Conservation (phyloP, 1,139 yeast genomes). For the Blastobotrys apis region DNA sequence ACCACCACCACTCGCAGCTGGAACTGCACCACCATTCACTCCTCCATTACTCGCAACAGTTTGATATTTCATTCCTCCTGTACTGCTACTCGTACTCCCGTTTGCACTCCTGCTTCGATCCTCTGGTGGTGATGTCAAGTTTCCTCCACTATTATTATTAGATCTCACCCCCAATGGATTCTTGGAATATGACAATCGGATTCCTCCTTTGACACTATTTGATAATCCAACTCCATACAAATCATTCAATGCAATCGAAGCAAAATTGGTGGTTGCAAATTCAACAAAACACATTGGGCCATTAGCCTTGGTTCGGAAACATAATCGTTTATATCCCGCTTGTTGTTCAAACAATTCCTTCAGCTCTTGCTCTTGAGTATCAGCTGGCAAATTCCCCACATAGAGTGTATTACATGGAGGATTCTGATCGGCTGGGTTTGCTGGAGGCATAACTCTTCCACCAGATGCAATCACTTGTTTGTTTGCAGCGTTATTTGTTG, state of each 20-base stretch:
- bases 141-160: background rate
- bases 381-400: constrained; percentile 96
- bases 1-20: background rate
- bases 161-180: constrained; percentile 90
- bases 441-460: constrained; percentile 77
- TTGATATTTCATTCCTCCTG: no score
- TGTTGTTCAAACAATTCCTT: constrained; percentile 84
- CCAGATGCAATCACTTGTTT: constrained; percentile 36
- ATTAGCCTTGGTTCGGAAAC: constrained; percentile 61
- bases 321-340: constrained; percentile 85
- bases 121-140: background rate
- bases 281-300: constrained; percentile 99
- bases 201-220: constrained; percentile 79
- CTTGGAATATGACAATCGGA: constrained; percentile 86
- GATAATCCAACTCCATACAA: constrained; percentile 79
- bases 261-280: constrained; percentile 91
- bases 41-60: no score
- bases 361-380: constrained; percentile 90
- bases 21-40: no score
- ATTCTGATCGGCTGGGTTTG: constrained; percentile 97
- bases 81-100: no score
- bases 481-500: constrained; percentile 33
- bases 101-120: background rate
- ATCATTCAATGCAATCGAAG: constrained; percentile 90
- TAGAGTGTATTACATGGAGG: constrained; percentile 97